Base-by-base conservation (phyloP, 2,329 filamentous ascomycete species). In the Coleophoma cylindrospora region DNA sequence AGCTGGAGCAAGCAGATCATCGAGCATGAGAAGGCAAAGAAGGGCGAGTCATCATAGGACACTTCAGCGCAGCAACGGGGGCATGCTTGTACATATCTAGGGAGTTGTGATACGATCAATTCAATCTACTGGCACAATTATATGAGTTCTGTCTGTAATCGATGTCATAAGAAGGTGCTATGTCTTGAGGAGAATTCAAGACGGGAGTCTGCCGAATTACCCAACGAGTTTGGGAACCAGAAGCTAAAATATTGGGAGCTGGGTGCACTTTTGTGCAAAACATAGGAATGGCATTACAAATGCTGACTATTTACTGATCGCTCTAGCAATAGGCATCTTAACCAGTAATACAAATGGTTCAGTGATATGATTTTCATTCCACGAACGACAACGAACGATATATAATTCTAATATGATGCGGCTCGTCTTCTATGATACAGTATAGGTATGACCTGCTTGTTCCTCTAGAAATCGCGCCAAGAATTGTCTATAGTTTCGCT, bases 1-100 rank as follows among this genome's bases (percentile, higher is more conserved):
- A 86, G 82, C 70, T 89, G 85, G 85, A 86, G 80, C 71, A 85
- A 75, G 66, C 80, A 88, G 63, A 85, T 89, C 50, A 77, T 77
- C 58, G 84, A 88, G 63, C 79, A 88, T 64, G 85, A 89, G 68
- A 75, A 74, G 62, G 72, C 73, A 52, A 65, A 70, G 33, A 57
- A 56, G 46, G 52, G 50, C 17, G 50, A 48, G 45, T 54, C 54
- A 50, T 54, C 51, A 49, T 52, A 41, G 43, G 33, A 21, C 40
- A 15, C 45, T 22, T n/a, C 11, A 11, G 41, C 38, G 40, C 36
- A 36, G 19, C 43, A 22, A 10, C 15, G 14, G 12, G 37, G 44
- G 34, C 49, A 36, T 38, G 14, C 11, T 49, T 64, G 60, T 64
- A 62, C 55, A 62, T 62, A 64, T 59, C 51, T 54, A 56, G 43